These are phyloP conservation scores for Nemania bipapillata DNA, from an alignment of 2,329 filamentous ascomycete species.

Conservation along the genomic window DNA sequence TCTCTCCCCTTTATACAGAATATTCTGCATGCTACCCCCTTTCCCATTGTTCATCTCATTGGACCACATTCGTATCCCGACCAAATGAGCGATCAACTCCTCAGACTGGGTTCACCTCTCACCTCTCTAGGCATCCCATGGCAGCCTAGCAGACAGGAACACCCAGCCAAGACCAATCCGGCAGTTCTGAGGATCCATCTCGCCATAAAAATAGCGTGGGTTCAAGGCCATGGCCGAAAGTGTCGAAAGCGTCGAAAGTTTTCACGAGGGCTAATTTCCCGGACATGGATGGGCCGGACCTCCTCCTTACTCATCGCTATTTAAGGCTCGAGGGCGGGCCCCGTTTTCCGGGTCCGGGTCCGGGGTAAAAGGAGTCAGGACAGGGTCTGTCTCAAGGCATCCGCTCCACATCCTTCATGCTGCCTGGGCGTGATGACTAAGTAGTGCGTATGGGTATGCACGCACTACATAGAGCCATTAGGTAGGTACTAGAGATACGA, in stretches of 20 bases:
- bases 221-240: constrained; percentile 4
- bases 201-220: not conserved
- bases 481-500: not conserved
- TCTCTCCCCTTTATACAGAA: constrained; percentile 29
- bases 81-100: not conserved
- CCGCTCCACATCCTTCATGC: constrained; percentile 17
- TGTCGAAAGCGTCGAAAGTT: constrained; percentile 9
- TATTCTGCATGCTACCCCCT: constrained; percentile 8
- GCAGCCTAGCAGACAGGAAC: constrained; percentile 29
- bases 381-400: constrained; percentile 8
- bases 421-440: constrained; percentile 4
- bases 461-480: not conserved
- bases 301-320: constrained; percentile 3
- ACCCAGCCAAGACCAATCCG: constrained; percentile 22
- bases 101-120: not conserved
- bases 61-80: constrained; percentile 4
- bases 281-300: constrained; percentile 22
- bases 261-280: constrained; percentile 29
- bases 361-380: constrained; percentile 12
- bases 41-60: constrained; percentile 7
- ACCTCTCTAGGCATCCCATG: constrained; percentile 23
- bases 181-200: constrained; percentile 7
- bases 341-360: constrained; percentile 7
- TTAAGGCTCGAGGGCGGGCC: constrained; percentile 19
- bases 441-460: not conserved